Evolutionary conservation across 2,329 filamentous ascomycete genomes (phyloP).

Genomic region (Rachicladosporium sp.): DNA sequence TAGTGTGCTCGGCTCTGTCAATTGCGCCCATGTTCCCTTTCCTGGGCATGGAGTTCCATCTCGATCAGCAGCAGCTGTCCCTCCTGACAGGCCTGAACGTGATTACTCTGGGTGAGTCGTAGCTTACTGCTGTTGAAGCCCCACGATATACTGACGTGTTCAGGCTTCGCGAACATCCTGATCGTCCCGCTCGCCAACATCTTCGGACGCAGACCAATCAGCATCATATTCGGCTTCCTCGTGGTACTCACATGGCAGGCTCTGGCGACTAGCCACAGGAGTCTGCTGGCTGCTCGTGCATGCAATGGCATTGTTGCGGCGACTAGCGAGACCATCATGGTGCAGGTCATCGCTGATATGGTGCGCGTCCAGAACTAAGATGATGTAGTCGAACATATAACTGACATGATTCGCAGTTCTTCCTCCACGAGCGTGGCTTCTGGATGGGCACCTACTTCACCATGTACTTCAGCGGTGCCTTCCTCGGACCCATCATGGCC

Average conservation of each 20-base stretch:
- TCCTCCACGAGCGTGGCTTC: slow-evolving; percentile 7
- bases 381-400: no score
- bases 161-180: slow-evolving; percentile 30
- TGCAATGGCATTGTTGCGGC: slow-evolving; percentile 33
- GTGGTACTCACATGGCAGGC: slow-evolving; percentile 33
- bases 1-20: slow-evolving; percentile 32
- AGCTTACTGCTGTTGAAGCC: no score
- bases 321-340: slow-evolving; percentile 31
- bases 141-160: no score
- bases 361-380: no score
- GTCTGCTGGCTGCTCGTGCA: slow-evolving; percentile 31
- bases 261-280: slow-evolving; percentile 29
- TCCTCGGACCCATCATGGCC: slow-evolving; percentile 33
- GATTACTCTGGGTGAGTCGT: slow-evolving; percentile 26
- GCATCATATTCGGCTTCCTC: slow-evolving; percentile 28
- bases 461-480: slow-evolving; percentile 31
- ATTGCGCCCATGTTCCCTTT: slow-evolving; percentile 34
- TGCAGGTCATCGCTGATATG: slow-evolving; percentile 34
- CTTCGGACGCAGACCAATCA: slow-evolving; percentile 30
- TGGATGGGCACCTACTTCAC: slow-evolving; percentile 21
- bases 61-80: slow-evolving; percentile 29
- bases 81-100: slow-evolving; percentile 33
- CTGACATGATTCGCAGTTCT: neutral
- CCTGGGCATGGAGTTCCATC: slow-evolving; percentile 28
- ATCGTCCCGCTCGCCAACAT: slow-evolving; percentile 34